phyloP scores from a whole-genome alignment of 805 yeast genomes.

The Yarrowia deformans region DNA sequence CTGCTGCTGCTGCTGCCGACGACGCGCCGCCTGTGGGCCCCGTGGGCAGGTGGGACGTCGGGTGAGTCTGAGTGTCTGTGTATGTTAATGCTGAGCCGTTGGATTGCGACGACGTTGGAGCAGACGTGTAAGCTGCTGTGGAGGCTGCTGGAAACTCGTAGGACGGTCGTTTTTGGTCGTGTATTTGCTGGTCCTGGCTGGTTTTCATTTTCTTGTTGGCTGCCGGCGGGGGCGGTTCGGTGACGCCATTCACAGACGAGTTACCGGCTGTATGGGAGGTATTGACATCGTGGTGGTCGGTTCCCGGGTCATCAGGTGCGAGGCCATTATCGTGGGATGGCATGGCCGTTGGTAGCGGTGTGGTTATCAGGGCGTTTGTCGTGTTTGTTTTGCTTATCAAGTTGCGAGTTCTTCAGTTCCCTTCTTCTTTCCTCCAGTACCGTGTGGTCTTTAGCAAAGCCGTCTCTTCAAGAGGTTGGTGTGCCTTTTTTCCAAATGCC shows the following conservation, averaged over 20 bases:
- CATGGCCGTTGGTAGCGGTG: background rate
- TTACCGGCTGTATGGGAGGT: too few species aligned
- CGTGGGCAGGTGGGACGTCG: slow-evolving; percentile 8
- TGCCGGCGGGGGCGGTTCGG: background rate
- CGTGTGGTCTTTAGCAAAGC: background rate
- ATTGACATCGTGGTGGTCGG: too few species aligned
- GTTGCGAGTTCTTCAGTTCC: too few species aligned
- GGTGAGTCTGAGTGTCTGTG: slow-evolving; percentile 25
- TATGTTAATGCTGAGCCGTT: slow-evolving; percentile 17
- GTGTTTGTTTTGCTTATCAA: too few species aligned
- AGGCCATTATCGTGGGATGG: background rate
- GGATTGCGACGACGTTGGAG: slow-evolving; percentile 16
- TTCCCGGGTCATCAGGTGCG: too few species aligned
- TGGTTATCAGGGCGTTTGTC: too few species aligned
- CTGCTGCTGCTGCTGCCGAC: too few species aligned
- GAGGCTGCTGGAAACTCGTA: background rate
- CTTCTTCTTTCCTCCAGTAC: too few species aligned
- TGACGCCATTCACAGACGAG: background rate
- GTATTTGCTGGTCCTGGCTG: slow-evolving; percentile 9
- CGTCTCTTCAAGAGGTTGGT: background rate
- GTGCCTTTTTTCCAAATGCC: background rate
- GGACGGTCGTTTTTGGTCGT: background rate
- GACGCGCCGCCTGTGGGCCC: background rate
- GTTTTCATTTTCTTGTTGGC: slow-evolving; percentile 23
- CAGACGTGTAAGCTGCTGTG: background rate